Evolutionary conservation across 345 rosid species (phyloP).

Genomic region (Brassica carinata): DNA sequence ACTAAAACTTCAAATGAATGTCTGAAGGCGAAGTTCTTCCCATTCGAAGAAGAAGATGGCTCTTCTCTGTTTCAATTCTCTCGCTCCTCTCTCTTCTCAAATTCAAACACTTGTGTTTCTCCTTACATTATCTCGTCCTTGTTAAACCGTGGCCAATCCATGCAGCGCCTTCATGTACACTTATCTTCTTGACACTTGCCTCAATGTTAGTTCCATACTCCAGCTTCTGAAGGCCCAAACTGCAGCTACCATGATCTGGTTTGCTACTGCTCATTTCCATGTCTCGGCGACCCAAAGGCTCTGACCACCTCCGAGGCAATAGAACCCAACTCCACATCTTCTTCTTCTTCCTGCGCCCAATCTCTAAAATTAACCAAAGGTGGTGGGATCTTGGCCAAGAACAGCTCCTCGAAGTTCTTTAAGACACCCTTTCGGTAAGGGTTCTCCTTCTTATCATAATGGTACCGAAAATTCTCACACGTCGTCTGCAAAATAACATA

Average conservation of each 20-base stretch:
- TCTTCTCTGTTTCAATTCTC: too few relatives aligned
- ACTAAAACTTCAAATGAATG: slow-evolving; percentile 14
- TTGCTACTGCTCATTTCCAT: slow-evolving; percentile 43
- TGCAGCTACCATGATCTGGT: slow-evolving; percentile 30
- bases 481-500: slow-evolving; percentile 56
- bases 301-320: slow-evolving; percentile 27
- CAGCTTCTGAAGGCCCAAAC: slow-evolving; percentile 37
- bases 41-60: slow-evolving; percentile 39
- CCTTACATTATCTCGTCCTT: slow-evolving; percentile 17
- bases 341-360: slow-evolving; percentile 48
- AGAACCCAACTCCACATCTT: slow-evolving; percentile 43
- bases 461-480: slow-evolving; percentile 69
- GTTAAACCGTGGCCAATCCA: slow-evolving; percentile 36
- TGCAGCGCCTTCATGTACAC: slow-evolving; percentile 17
- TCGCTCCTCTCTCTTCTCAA: slow-evolving; percentile 34
- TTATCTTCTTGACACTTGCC: slow-evolving; percentile 36
- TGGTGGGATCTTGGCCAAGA: slow-evolving; percentile 54
- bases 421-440: slow-evolving; percentile 50
- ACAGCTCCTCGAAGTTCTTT: slow-evolving; percentile 54
- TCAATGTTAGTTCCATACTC: slow-evolving; percentile 44
- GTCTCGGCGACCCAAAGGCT: slow-evolving; percentile 35
- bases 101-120: too few relatives aligned
- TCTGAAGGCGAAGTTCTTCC: slow-evolving; percentile 23
- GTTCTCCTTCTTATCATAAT: slow-evolving; percentile 70
- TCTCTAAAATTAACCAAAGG: slow-evolving; percentile 56